Evolutionary conservation across 176 grass and related monocot genomes (phyloP).

Genomic region (Raddia distichophylla): DNA sequence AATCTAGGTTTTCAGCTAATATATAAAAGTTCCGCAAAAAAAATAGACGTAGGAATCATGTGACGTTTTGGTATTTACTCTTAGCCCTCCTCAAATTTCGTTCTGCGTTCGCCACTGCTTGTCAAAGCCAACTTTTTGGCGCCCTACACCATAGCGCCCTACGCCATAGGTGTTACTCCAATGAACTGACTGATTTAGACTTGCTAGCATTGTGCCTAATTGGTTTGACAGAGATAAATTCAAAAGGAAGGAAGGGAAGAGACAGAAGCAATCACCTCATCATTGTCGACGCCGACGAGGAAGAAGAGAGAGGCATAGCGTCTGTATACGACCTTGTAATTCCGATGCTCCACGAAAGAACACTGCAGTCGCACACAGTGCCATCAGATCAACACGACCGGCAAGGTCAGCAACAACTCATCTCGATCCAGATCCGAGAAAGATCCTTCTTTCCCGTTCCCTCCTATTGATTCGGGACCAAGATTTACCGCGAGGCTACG

Average conservation of each 20-base stretch:
- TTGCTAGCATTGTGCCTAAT: background rate
- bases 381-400: background rate
- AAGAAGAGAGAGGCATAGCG: slow-evolving; percentile 98
- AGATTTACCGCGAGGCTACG: background rate
- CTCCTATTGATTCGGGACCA: background rate
- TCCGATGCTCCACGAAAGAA: slow-evolving; percentile 97
- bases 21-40: too few relatives aligned
- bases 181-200: background rate
- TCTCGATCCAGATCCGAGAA: slow-evolving; percentile 38
- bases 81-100: too few relatives aligned
- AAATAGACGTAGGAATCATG: too few relatives aligned
- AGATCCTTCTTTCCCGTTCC: background rate
- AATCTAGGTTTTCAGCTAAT: too few relatives aligned
- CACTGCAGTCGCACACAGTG: slow-evolving; percentile 56
- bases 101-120: too few relatives aligned
- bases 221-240: background rate
- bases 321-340: slow-evolving; percentile 95
- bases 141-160: too few relatives aligned
- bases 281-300: slow-evolving; percentile 93
- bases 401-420: background rate
- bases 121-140: too few relatives aligned
- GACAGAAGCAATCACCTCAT: slow-evolving; percentile 58
- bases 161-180: background rate
- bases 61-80: too few relatives aligned
- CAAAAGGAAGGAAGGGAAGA: background rate